phyloP scores from a whole-genome alignment of 2,329 filamentous ascomycete species.

The Sporothrix euskadiensis region DNA sequence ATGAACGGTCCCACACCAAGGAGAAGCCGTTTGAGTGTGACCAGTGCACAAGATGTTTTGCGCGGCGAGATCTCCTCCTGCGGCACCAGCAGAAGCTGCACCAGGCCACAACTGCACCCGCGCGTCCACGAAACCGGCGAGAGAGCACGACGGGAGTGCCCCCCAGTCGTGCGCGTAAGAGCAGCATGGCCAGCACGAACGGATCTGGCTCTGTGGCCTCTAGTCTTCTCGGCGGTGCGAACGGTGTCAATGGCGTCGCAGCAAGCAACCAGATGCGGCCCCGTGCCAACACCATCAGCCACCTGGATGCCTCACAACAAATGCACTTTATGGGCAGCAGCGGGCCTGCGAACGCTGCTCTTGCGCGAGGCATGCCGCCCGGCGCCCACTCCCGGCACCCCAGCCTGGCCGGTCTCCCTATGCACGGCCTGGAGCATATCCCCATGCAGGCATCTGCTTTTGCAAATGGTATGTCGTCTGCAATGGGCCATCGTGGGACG shows the following conservation, averaged over 20 bases:
- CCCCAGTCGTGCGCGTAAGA: slow-evolving; percentile 81
- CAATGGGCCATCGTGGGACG: slow-evolving; percentile 66
- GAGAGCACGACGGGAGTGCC: slow-evolving; percentile 80
- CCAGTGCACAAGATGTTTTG: slow-evolving; percentile 92
- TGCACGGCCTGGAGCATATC: slow-evolving; percentile 56
- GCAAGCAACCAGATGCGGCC: slow-evolving; percentile 70
- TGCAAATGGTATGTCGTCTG: slow-evolving; percentile 68
- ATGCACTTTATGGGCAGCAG: slow-evolving; percentile 63
- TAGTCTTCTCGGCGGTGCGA: neutral
- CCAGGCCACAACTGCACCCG: slow-evolving; percentile 84
- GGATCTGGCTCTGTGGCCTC: slow-evolving; percentile 46
- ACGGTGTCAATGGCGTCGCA: slow-evolving; percentile 39
- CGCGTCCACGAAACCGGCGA: slow-evolving; percentile 80
- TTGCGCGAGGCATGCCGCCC: slow-evolving; percentile 50
- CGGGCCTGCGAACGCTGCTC: slow-evolving; percentile 58
- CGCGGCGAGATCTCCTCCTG: slow-evolving; percentile 84
- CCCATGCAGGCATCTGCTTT: slow-evolving; percentile 49
- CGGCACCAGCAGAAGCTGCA: slow-evolving; percentile 98
- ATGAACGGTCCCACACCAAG: slow-evolving; percentile 97
- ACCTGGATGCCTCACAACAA: slow-evolving; percentile 69
- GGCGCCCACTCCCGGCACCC: slow-evolving; percentile 67
- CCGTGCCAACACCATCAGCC: slow-evolving; percentile 92
- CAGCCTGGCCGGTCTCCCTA: slow-evolving; percentile 68
- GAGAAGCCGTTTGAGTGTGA: slow-evolving; percentile 98
- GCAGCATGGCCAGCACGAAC: slow-evolving; percentile 70